phyloP scores from a whole-genome alignment of 2,329 filamentous ascomycete species.

The Spiromastix sp. region DNA sequence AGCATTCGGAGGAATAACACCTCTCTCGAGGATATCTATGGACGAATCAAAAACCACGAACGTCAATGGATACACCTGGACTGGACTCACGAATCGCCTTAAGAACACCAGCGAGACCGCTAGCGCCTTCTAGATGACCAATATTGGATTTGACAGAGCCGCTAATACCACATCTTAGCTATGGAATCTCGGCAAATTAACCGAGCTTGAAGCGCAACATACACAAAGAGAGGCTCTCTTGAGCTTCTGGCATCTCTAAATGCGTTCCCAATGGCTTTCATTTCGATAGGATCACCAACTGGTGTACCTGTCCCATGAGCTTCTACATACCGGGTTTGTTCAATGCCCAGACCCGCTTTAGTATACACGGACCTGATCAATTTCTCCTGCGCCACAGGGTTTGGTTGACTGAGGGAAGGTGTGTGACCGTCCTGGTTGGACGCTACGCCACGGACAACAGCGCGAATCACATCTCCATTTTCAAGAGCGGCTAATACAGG shows the following conservation, averaged over 20 bases:
- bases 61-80: background rate
- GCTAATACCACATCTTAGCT: background rate
- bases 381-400: conserved; percentile 15
- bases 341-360: conserved; percentile 10
- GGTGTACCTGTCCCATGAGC: conserved; percentile 30
- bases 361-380: conserved; percentile 18
- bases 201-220: background rate
- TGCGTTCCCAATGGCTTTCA: conserved; percentile 7
- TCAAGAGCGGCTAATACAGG: conserved; percentile 27
- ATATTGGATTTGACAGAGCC: conserved; percentile 22
- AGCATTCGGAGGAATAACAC: conserved; percentile 16
- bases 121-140: conserved; percentile 21
- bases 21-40: conserved; percentile 14
- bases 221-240: conserved; percentile 1
- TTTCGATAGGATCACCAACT: conserved; percentile 18
- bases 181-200: background rate
- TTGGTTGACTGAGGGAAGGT: conserved; percentile 32
- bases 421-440: conserved; percentile 35
- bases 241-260: conserved; percentile 4
- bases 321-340: conserved; percentile 15
- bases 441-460: conserved; percentile 29
- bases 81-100: conserved; percentile 16
- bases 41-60: background rate
- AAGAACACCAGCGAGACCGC: conserved; percentile 18
- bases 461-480: conserved; percentile 32